These are phyloP conservation scores for Berberis vulgaris DNA, from an alignment of 164 flowering plant species.

Conservation along the genomic window DNA sequence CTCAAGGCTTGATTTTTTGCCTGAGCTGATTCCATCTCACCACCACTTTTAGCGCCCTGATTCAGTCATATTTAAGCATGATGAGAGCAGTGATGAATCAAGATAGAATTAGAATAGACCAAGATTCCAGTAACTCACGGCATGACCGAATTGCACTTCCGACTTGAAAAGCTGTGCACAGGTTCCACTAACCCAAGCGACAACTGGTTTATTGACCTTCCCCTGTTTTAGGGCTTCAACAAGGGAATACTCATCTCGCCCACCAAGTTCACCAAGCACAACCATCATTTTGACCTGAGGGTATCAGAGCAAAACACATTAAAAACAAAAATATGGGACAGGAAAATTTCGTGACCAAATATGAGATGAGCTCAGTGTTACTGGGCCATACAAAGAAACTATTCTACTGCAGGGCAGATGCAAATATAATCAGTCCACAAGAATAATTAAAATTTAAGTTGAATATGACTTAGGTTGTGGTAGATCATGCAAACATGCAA, in stretches of 20 bases:
- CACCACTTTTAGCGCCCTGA: slow-evolving; percentile 99
- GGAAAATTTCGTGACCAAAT: no score
- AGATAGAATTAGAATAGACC: neutral
- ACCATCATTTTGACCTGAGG: slow-evolving; percentile 91
- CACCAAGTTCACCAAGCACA: slow-evolving; percentile 99
- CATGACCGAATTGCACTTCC: slow-evolving; percentile 99
- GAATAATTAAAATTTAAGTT: no score
- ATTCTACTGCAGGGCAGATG: no score
- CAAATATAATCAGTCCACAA: no score
- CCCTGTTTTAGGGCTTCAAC: slow-evolving; percentile 97
- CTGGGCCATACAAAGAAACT: no score
- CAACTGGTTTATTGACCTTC: slow-evolving; percentile 87
- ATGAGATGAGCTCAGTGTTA: no score
- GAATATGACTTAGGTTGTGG: no score
- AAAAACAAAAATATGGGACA: no score
- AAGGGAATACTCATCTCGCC: slow-evolving; percentile 93
- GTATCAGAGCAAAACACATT: no score
- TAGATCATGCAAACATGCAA: no score
- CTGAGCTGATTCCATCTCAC: slow-evolving; percentile 98
- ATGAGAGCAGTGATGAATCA: neutral
- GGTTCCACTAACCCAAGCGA: slow-evolving; percentile 99
- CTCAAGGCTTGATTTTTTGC: slow-evolving; percentile 91
- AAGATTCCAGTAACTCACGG: slow-evolving; percentile 47
- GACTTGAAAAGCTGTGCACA: slow-evolving; percentile 97
- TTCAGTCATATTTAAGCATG: slow-evolving; percentile 7